These are phyloP conservation scores for Dipteronia dyeriana DNA, from an alignment of 345 rosid species.

Conservation along the genomic window DNA sequence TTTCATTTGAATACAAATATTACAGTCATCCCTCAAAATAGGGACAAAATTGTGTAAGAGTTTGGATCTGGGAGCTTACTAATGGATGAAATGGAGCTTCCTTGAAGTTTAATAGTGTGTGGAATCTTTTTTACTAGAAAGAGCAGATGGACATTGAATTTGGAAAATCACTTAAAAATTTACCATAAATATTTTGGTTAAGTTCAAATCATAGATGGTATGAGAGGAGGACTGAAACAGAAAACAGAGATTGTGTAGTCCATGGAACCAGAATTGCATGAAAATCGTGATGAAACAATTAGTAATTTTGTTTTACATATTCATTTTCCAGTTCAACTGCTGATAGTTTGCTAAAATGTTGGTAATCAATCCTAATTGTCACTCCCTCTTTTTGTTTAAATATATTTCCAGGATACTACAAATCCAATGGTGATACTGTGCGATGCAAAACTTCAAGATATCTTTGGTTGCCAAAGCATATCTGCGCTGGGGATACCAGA, in stretches of 20 bases:
- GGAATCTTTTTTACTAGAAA: too few species aligned
- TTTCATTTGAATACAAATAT: too few species aligned
- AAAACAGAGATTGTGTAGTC: not conserved
- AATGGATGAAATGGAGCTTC: too few species aligned
- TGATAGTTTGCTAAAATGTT: not conserved
- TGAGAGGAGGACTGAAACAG: not conserved
- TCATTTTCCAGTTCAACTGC: not conserved
- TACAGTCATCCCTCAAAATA: too few species aligned
- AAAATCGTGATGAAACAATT: not conserved
- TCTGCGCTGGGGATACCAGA: conserved; percentile 75
- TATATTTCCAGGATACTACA: conserved; percentile 5
- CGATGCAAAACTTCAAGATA: conserved; percentile 67
- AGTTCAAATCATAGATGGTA: not conserved
- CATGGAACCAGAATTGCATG: not conserved
- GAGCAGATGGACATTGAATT: not conserved
- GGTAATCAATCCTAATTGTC: not conserved
- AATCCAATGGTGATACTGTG: conserved; percentile 74
- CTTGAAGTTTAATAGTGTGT: too few species aligned
- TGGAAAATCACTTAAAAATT: not conserved
- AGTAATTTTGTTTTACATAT: not conserved
- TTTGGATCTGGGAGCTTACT: too few species aligned
- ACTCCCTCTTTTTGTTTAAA: not conserved
- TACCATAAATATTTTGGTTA: not conserved
- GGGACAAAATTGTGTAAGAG: too few species aligned
- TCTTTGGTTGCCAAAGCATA: conserved; percentile 81